Evolutionary conservation across 495 filamentous ascomycete species (phyloP), one percentile per base, ranked within the genome.

Genomic region (Rhypophila decipiens): DNA sequence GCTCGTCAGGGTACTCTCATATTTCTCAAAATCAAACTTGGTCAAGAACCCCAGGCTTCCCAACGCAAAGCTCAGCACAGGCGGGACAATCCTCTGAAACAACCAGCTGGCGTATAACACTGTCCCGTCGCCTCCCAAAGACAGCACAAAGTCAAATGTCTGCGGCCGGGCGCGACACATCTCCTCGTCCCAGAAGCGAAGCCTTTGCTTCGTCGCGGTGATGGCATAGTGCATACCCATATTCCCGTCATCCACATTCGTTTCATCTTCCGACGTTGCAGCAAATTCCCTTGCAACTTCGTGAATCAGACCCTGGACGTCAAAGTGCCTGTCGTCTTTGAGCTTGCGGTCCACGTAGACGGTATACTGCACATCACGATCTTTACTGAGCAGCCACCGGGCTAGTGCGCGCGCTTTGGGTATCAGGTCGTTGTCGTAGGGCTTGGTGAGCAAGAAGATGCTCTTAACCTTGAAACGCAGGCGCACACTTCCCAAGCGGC

Each of bases 71-170:
- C 88, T 89, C 18, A 98, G 69, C 5, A 96, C 87, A 0, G 94
- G 93, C 4, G 93, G 93, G 0, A 97, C 91, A 44, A 97, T 83
- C n/a, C 88, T 75, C 73, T 98, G 93, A 63, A 98, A 98, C 24
- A 98, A 72, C 91, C 94, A 98, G 57, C 83, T 89, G 0, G 93
- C 87, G 59, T 95, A 97, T 24, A 98, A 71, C 24, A 98, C 91
- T 0, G 93, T 98, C 12, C 93, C 93, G 60, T 98, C 93, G 9
- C 93, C 93, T n/a, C 93, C 93, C 3, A 98, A 82, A 0, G 91
- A 94, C 27, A 98, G 73, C 13, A 93, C 84, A 57, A 98, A 90
- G 65, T 98, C 93, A 59, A 96, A 96, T 2, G 80, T 82, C 50
- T 96, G 88, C 1, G 94, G 93, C 40, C 82, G 72, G 20, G 79